phyloP scores from a whole-genome alignment of 352 stramenopile genomes.

The Phytophthora megakarya region DNA sequence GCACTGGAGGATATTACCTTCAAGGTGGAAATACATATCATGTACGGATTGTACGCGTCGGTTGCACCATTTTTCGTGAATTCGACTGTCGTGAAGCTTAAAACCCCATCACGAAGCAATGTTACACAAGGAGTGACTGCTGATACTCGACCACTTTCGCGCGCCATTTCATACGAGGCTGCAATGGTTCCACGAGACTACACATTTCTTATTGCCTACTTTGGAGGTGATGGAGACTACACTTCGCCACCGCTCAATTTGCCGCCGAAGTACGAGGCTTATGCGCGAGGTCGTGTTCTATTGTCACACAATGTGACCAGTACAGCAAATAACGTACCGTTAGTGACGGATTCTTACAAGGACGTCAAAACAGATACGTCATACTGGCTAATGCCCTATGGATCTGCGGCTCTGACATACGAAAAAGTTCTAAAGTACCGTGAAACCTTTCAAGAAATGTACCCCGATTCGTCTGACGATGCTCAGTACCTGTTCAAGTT shows the following conservation, averaged over 20 bases:
- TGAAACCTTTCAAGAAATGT: conserved; percentile 95
- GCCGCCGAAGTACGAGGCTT: conserved; percentile 92
- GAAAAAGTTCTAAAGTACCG: conserved; percentile 93
- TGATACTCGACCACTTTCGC: conserved; percentile 76
- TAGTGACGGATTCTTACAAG: conserved; percentile 76
- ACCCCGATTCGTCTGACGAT: conserved; percentile 53
- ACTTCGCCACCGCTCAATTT: conserved; percentile 93
- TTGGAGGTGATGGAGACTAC: conserved; percentile 56
- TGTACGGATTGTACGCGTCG: conserved; percentile 92
- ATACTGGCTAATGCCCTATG: conserved; percentile 80
- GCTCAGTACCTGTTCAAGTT: conserved; percentile 78
- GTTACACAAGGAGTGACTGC: conserved; percentile 68
- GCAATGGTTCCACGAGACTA: conserved; percentile 83
- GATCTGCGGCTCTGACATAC: conserved; percentile 76
- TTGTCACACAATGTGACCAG: conserved; percentile 93
- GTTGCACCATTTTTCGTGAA: conserved; percentile 92
- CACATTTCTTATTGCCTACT: conserved; percentile 91
- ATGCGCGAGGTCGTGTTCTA: conserved; percentile 93
- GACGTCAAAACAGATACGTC: conserved; percentile 55
- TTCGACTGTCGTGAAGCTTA: conserved; percentile 86
- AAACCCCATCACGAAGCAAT: conserved; percentile 71
- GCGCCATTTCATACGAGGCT: conserved; percentile 86
- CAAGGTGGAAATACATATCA: conserved; percentile 95
- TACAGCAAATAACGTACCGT: conserved; percentile 46
- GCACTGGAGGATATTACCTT: conserved; percentile 96